Conservation (phyloP, 2,329 filamentous ascomycete species). For the Paecilomyces sp. region DNA sequence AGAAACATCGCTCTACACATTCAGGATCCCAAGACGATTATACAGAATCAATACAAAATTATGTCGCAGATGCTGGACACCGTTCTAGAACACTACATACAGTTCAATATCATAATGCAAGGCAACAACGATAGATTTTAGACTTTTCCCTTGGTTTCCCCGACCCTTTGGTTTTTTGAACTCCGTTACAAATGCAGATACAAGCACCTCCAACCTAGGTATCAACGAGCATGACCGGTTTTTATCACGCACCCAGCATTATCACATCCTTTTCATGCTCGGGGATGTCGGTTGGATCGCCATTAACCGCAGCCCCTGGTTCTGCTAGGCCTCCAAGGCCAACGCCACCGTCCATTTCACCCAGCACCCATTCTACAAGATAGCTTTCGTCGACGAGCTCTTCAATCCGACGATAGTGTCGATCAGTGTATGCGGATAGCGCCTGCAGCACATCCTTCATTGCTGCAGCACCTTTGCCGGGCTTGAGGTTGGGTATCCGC, state of each 20-base stretch:
- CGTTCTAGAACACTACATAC: not conserved
- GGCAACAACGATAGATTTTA: not conserved
- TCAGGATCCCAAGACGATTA: not conserved
- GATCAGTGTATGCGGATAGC: slow-evolving; percentile 83
- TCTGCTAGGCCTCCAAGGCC: slow-evolving; percentile 23
- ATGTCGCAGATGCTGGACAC: not conserved
- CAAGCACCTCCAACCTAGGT: not conserved
- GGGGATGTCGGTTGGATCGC: slow-evolving; percentile 12
- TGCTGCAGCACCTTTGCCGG: slow-evolving; percentile 43
- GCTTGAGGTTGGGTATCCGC: slow-evolving; percentile 5
- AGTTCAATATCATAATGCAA: not conserved
- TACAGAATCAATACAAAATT: not conserved
- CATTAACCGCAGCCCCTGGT: slow-evolving; percentile 9
- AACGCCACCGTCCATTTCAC: slow-evolving; percentile 77
- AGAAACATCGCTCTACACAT: too few species aligned
- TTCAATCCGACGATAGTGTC: slow-evolving; percentile 84
- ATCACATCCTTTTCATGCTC: slow-evolving; percentile 32
- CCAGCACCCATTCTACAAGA: slow-evolving; percentile 83
- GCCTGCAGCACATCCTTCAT: slow-evolving; percentile 80
- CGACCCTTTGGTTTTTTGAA: not conserved
- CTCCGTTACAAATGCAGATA: not conserved
- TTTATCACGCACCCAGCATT: slow-evolving; percentile 28
- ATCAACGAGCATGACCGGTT: slow-evolving; percentile 1
- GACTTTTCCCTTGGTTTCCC: not conserved
- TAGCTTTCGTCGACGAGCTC: slow-evolving; percentile 92